Base-by-base conservation (phyloP, 2,329 filamentous ascomycete species). In the Paracorniculantispora psalliotae region DNA sequence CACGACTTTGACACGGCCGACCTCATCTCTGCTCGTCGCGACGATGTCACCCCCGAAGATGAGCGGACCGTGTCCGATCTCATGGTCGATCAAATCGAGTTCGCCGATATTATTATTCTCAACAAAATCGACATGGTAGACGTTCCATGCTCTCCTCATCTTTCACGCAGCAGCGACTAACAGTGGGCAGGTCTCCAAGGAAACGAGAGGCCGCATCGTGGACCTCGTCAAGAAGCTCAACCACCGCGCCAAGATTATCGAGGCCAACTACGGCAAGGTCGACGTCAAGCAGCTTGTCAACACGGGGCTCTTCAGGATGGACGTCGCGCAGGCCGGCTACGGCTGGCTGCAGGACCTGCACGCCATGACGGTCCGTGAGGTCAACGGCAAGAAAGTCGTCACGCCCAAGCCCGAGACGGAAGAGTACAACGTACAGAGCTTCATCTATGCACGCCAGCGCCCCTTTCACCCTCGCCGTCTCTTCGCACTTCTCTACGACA, bases 11-110 rank as follows among this genome's bases (percentile, higher is more conserved):
- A 88, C 64, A 91, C 88, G 0, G 78, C 80, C 1, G 86, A 91
- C 59, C 79, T 91, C 15, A 72, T 91, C 0, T 86, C 85, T 0
- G 80, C 84, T 23, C 80, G 88, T 2, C 84, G 77, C 13, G 79
- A 86, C 5, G 84, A 87, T 28, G 82, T 87, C 1, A 76, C 82
- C 5, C 69, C 82, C 0, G 88, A 91, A 63, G 88, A 91, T 61
- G 87, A 91, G 63, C 76, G 88, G 0, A 90, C 86, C 0, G 87
- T 91, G 2, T 89, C 87, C 0, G 87, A 91, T 63, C 77, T 91
- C 0, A 88, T 90, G 80, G 86, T 89, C 0, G 88, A 91, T 64
- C 88, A 91, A 66, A 88, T 91, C 61, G 88, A 91, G 70, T 91
- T 91, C 64, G 87, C 88, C 0, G 87, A 91, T 63, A 86, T 90